Percentiles rank a stretch among this genome's conserved stretches.
Evolutionary conservation across 2,329 filamentous ascomycete species (phyloP).

Genomic region (Hymenoscyphus albidus): DNA sequence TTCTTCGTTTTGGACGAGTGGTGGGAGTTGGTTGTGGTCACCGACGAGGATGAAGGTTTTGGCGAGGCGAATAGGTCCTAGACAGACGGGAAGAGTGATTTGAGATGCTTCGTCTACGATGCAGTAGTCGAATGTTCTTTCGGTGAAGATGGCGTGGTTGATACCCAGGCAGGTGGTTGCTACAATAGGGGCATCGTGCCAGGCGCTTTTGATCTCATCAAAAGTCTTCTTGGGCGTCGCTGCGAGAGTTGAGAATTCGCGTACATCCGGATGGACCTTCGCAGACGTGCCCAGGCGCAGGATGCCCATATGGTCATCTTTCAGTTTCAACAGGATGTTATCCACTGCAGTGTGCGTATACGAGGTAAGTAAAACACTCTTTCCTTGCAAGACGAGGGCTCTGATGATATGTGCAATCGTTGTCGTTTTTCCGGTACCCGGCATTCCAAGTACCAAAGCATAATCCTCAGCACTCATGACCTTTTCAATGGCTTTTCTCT

Average conservation of each 20-base stretch:
- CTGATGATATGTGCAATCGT: constrained; percentile 97
- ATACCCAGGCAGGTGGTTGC: constrained; percentile 93
- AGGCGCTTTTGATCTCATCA: constrained; percentile 77
- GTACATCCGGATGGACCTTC: constrained; percentile 85
- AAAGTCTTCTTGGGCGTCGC: constrained; percentile 70
- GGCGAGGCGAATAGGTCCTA: constrained; percentile 91
- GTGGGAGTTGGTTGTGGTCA: constrained; percentile 93
- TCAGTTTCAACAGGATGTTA: constrained; percentile 93
- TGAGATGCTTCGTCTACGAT: constrained; percentile 98
- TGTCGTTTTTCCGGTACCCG: constrained; percentile 95
- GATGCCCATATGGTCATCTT: constrained; percentile 70
- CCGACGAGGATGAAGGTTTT: constrained; percentile 91
- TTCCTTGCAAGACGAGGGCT: constrained; percentile 80
- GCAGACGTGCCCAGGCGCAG: constrained; percentile 80
- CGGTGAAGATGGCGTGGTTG: constrained; percentile 81
- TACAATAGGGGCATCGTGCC: constrained; percentile 83
- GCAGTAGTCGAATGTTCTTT: constrained; percentile 92
- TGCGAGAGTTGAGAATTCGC: constrained; percentile 77
- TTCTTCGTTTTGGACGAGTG: constrained; percentile 87
- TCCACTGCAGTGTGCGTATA: constrained; percentile 98
- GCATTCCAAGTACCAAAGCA: constrained; percentile 96
- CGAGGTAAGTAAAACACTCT: constrained; percentile 88
- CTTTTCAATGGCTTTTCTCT: constrained; percentile 81
- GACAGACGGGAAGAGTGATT: constrained; percentile 90
- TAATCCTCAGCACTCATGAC: constrained; percentile 96